A percentile compares a stretch with the other conserved stretches of the same genome.
Conservation (phyloP, 345 rosid genomes). For the Turritis glabra region DNA sequence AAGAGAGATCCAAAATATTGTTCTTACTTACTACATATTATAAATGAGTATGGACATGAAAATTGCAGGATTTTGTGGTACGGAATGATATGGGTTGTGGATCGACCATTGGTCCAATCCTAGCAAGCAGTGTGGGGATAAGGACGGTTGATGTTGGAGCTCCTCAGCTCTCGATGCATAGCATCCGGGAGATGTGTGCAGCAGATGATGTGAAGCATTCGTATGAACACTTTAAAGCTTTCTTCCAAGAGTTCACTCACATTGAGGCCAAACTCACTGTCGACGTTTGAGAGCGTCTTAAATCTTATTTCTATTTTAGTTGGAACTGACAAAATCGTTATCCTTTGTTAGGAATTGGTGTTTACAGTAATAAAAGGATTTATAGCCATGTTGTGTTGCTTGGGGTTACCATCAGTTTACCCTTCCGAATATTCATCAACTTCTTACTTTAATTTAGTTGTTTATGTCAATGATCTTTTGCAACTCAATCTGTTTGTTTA, state of each 20-base stretch:
- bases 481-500: too few species aligned
- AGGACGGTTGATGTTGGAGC: constrained; percentile 96
- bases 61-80: constrained; percentile 85
- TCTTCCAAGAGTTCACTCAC: constrained; percentile 62
- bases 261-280: constrained; percentile 70
- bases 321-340: background rate
- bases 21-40: background rate
- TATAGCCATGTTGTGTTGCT: background rate
- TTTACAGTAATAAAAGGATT: constrained; percentile 8
- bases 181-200: constrained; percentile 96
- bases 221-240: constrained; percentile 92
- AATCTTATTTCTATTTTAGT: background rate
- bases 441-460: background rate
- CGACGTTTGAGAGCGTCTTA: constrained; percentile 43
- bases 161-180: constrained; percentile 96
- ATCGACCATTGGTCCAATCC: constrained; percentile 94
- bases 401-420: background rate
- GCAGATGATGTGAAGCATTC: constrained; percentile 79
- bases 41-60: background rate
- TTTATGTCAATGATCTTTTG: background rate
- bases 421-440: background rate
- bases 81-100: constrained; percentile 96
- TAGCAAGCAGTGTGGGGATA: constrained; percentile 93
- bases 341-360: background rate
- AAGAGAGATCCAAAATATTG: background rate